phyloP scores from a whole-genome alignment of 257 asterid species.

The Forsythia viridissima region DNA sequence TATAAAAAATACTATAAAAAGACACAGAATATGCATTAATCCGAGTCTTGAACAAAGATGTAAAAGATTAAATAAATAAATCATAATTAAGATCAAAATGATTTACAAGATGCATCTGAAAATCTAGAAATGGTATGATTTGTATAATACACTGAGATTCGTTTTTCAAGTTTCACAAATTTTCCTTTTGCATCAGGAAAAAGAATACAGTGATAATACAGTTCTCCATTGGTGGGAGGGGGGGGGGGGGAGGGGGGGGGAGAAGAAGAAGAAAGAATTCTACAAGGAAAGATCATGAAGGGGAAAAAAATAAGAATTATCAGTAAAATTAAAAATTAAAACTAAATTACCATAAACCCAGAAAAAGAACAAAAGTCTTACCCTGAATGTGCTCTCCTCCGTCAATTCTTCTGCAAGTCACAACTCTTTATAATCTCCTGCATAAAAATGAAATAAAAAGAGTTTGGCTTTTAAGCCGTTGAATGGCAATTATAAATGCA shows the following conservation, averaged over 20 bases:
- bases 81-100: neutral
- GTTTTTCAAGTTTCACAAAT: neutral
- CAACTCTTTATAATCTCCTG: too few relatives aligned
- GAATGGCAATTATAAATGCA: conserved; percentile 42
- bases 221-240: too few relatives aligned
- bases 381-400: conserved; percentile 8
- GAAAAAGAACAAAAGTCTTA: conserved; percentile 6
- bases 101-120: neutral
- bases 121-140: neutral
- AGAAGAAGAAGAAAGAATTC: too few relatives aligned
- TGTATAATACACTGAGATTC: neutral
- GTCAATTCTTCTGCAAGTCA: neutral
- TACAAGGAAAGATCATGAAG: neutral
- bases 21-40: neutral
- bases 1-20: neutral
- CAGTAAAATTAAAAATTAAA: neutral
- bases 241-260: too few relatives aligned
- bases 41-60: neutral
- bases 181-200: neutral
- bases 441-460: conserved; percentile 19
- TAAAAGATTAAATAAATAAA: neutral
- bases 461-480: conserved; percentile 24
- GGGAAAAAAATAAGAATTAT: neutral
- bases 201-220: neutral
- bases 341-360: neutral